phyloP scores from a whole-genome alignment of 2,329 filamentous ascomycete species.

The Amauroascus niger region DNA sequence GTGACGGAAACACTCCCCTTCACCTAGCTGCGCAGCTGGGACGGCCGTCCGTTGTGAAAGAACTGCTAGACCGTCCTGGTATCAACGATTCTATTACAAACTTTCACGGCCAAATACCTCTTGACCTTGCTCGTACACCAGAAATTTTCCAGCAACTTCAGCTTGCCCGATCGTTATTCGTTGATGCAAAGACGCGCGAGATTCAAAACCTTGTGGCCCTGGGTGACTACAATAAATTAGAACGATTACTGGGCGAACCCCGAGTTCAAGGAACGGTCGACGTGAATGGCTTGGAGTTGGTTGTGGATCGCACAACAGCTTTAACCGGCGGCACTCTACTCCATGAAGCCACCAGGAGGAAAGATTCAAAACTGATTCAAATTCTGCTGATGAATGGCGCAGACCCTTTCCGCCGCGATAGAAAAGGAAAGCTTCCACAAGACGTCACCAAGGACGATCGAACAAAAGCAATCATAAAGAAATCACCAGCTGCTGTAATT shows the following conservation, averaged over 20 bases:
- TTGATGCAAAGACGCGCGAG: conserved; percentile 74
- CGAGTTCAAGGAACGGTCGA: conserved; percentile 79
- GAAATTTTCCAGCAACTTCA: conserved; percentile 96
- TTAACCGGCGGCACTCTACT: conserved; percentile 83
- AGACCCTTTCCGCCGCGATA: conserved; percentile 89
- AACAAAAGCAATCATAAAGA: conserved; percentile 80
- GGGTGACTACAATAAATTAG: conserved; percentile 66
- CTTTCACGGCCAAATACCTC: conserved; percentile 69
- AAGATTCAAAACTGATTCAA: conserved; percentile 78
- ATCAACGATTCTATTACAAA: conserved; percentile 88
- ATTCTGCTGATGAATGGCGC: conserved; percentile 85
- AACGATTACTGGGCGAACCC: conserved; percentile 71
- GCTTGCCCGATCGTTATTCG: conserved; percentile 77
- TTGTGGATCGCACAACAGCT: conserved; percentile 65
- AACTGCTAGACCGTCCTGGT: conserved; percentile 68
- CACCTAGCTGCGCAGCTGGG: conserved; percentile 81
- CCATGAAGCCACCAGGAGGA: conserved; percentile 84
- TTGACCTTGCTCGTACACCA: conserved; percentile 81
- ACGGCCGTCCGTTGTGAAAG: conserved; percentile 65
- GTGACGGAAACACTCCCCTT: conserved; percentile 87
- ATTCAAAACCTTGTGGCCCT: conserved; percentile 68
- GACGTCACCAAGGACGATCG: conserved; percentile 93
- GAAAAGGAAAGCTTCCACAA: conserved; percentile 89
- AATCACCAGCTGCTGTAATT: conserved; percentile 84
- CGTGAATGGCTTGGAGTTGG: conserved; percentile 83